Conservation (phyloP, 805 yeast genomes). For the Hanseniaspora pseudoguilliermondii region DNA sequence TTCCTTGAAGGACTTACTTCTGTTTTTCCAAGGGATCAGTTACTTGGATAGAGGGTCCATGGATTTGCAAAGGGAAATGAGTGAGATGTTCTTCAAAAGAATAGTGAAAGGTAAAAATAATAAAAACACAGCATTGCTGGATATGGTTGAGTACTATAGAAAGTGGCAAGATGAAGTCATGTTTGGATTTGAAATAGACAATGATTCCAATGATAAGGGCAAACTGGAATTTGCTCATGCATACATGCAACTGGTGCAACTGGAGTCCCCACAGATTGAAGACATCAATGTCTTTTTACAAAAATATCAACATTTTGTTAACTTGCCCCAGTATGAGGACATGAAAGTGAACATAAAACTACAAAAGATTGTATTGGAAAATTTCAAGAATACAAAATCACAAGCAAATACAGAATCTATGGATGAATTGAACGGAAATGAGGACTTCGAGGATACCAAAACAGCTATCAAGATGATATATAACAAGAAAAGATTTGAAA, state of each 20-base stretch:
- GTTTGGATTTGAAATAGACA: background rate
- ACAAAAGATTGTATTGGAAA: background rate
- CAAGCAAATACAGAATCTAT: background rate
- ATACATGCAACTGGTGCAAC: background rate
- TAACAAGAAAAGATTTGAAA: background rate
- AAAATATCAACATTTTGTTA: background rate
- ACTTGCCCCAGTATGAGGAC: background rate
- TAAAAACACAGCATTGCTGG: background rate
- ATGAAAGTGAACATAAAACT: background rate
- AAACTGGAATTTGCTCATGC: background rate
- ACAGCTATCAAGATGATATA: background rate
- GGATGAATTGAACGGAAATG: background rate
- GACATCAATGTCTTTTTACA: background rate
- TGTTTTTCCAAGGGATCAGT: background rate
- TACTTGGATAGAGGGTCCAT: background rate
- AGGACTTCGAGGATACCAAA: background rate
- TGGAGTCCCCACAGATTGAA: background rate
- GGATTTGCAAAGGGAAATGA: background rate
- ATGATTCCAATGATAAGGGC: background rate
- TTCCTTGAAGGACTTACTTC: background rate
- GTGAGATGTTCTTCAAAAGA: background rate
- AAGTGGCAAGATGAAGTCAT: background rate
- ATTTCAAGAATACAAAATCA: background rate
- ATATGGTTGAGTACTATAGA: background rate
- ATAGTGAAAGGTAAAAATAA: background rate